These are phyloP conservation scores for Phialocephala subalpina DNA, from an alignment of 2,329 filamentous ascomycete genomes.

Conservation along the genomic window DNA sequence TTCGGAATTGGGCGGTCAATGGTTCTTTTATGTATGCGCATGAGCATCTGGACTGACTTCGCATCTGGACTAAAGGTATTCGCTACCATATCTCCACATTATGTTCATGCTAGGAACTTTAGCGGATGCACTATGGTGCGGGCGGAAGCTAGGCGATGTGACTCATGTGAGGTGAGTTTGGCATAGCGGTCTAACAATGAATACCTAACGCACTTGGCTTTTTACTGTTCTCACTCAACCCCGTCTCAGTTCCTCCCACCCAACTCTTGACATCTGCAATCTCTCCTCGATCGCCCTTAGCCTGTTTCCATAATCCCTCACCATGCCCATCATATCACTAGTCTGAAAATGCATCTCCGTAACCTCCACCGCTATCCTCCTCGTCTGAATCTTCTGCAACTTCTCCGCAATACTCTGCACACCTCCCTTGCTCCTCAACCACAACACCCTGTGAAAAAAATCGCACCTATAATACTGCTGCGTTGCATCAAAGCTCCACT, in stretches of 20 bases:
- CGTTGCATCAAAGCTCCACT: constrained; percentile 40
- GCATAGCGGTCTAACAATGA: too few relatives aligned
- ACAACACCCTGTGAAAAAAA: constrained; percentile 30
- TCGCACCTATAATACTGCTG: constrained; percentile 35
- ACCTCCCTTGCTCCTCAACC: constrained; percentile 32
- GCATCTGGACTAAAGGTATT: too few relatives aligned
- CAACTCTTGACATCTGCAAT: constrained; percentile 32
- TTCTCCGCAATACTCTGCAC: constrained; percentile 31
- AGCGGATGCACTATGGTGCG: too few relatives aligned
- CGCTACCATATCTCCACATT: too few relatives aligned
- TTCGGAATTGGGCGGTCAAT: too few relatives aligned
- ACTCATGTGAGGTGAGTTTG: too few relatives aligned
- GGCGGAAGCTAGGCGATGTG: too few relatives aligned
- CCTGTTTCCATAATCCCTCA: constrained; percentile 30
- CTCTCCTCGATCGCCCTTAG: constrained; percentile 32
- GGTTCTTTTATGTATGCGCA: too few relatives aligned
- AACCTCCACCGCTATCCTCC: constrained; percentile 35
- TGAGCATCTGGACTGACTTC: too few relatives aligned
- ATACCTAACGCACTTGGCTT: too few relatives aligned
- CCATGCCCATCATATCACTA: constrained; percentile 33
- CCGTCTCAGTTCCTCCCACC: constrained; percentile 18
- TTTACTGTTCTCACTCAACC: too few relatives aligned
- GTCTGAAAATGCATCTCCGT: constrained; percentile 34
- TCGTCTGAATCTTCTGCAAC: constrained; percentile 32
- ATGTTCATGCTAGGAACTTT: too few relatives aligned